These are phyloP conservation scores for Amanita jacksonii DNA, from an alignment of 768 basidiomycete genomes.

Conservation along the genomic window DNA sequence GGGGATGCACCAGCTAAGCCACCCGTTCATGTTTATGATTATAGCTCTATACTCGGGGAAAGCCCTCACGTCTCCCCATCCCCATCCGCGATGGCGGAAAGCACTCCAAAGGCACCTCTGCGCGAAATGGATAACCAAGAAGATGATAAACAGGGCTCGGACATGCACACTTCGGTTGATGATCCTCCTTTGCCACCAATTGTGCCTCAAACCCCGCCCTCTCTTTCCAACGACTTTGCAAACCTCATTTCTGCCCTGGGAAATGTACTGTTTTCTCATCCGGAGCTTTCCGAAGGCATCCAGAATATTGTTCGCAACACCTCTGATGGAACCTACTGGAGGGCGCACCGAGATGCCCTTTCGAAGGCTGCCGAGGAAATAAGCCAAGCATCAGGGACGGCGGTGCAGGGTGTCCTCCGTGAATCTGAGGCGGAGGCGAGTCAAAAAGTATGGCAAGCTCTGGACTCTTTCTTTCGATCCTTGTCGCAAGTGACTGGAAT, in stretches of 20 bases:
- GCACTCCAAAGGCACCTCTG: conserved; percentile 25
- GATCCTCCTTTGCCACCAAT: conserved; percentile 40
- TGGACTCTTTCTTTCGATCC: conserved; percentile 48
- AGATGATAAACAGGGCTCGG: conserved; percentile 12
- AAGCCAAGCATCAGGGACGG: conserved; percentile 33
- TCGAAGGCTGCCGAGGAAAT: conserved; percentile 48
- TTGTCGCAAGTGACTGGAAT: conserved; percentile 28
- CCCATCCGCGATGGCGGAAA: conserved; percentile 19
- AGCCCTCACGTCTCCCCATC: conserved; percentile 8
- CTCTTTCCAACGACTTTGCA: conserved; percentile 58
- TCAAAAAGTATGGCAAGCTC: conserved; percentile 49
- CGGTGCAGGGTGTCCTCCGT: conserved; percentile 36
- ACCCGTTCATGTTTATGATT: conserved; percentile 51
- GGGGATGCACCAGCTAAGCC: conserved; percentile 42
- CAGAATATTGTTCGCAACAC: conserved; percentile 56
- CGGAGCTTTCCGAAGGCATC: conserved; percentile 61
- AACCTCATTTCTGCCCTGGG: conserved; percentile 47
- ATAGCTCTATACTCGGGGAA: conserved; percentile 15
- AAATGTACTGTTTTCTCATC: conserved; percentile 50
- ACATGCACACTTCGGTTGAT: conserved; percentile 11
- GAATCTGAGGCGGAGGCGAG: conserved; percentile 58
- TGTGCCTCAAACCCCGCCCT: conserved; percentile 26
- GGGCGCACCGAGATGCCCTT: conserved; percentile 47
- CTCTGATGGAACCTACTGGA: conserved; percentile 61
- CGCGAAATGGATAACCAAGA: conserved; percentile 9